A percentile compares a stretch with the other conserved stretches of the same genome.
These are phyloP conservation scores for Candida hungchunana DNA, from an alignment of 805 yeast species.

Conservation along the genomic window DNA sequence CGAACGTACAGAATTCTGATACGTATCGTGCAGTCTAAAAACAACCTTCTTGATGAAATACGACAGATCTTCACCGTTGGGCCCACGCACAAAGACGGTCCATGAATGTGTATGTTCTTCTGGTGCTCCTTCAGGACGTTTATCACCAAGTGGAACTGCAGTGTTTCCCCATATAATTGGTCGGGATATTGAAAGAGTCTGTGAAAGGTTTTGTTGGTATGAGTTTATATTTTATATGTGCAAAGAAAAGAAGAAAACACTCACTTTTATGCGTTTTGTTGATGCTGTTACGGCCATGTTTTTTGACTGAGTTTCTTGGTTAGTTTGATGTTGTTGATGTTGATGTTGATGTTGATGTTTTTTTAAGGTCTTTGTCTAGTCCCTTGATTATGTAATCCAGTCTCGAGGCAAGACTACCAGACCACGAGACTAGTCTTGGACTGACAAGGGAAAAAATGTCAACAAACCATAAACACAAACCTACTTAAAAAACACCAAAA, in stretches of 20 bases:
- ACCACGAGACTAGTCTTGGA: no score
- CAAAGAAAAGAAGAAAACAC: background rate
- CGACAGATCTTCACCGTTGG: conserved; percentile 72
- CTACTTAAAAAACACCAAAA: no score
- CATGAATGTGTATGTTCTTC: conserved; percentile 91
- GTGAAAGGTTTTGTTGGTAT: conserved; percentile 1
- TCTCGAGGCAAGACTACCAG: no score
- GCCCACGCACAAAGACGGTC: conserved; percentile 88
- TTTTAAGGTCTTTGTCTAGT: no score
- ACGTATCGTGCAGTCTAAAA: conserved; percentile 93
- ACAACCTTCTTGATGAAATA: conserved; percentile 85
- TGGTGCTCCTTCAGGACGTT: conserved; percentile 60
- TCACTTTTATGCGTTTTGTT: background rate
- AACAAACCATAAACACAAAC: no score
- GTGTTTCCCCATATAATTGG: conserved; percentile 82
- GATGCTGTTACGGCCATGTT: background rate
- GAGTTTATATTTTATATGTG: no score
- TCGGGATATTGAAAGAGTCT: conserved; percentile 64
- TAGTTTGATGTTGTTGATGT: no score
- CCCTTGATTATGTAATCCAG: no score
- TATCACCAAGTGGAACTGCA: conserved; percentile 61
- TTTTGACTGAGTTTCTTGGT: no score
- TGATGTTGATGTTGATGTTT: no score
- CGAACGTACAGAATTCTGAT: conserved; percentile 79
- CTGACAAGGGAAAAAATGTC: no score